A percentile compares a stretch with the other conserved stretches of the same genome.
Evolutionary conservation across 306 rosid genomes (phyloP).

Genomic region (Citrullus colocynthis): DNA sequence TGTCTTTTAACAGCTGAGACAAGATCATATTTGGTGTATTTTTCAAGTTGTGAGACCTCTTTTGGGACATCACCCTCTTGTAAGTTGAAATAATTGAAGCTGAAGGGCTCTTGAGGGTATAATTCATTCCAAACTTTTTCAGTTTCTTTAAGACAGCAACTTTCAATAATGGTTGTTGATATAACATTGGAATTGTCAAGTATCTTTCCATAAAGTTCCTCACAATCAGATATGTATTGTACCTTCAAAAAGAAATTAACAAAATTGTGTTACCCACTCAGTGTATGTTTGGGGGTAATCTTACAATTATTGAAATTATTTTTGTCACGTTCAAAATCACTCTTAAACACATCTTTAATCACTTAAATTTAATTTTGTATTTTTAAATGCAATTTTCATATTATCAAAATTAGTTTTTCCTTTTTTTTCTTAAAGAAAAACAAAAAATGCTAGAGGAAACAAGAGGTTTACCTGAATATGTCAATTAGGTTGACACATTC

Average conservation of each 20-base stretch:
- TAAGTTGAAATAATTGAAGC: constrained; percentile 26
- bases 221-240: constrained; percentile 59
- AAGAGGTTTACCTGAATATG: too few species aligned
- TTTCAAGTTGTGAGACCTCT: constrained; percentile 23
- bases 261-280: constrained; percentile 5
- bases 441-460: too few species aligned
- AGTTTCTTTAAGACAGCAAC: constrained; percentile 29
- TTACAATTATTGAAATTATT: too few species aligned
- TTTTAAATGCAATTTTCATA: too few species aligned
- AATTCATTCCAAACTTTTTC: constrained; percentile 61
- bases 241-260: constrained; percentile 1
- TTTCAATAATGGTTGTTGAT: constrained; percentile 38
- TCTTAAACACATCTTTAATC: too few species aligned
- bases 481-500: too few species aligned
- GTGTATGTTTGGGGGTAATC: too few species aligned
- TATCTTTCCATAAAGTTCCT: constrained; percentile 55
- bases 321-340: too few species aligned
- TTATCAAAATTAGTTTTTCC: too few species aligned
- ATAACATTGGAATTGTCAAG: constrained; percentile 72
- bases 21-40: constrained; percentile 68
- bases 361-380: too few species aligned
- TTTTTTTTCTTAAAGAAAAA: too few species aligned
- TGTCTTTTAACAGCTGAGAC: constrained; percentile 76
- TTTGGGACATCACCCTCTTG: too few species aligned
- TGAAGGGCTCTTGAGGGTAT: constrained; percentile 69